Conservation (phyloP, 2,329 filamentous ascomycete genomes). For the Apiospora hydei region DNA sequence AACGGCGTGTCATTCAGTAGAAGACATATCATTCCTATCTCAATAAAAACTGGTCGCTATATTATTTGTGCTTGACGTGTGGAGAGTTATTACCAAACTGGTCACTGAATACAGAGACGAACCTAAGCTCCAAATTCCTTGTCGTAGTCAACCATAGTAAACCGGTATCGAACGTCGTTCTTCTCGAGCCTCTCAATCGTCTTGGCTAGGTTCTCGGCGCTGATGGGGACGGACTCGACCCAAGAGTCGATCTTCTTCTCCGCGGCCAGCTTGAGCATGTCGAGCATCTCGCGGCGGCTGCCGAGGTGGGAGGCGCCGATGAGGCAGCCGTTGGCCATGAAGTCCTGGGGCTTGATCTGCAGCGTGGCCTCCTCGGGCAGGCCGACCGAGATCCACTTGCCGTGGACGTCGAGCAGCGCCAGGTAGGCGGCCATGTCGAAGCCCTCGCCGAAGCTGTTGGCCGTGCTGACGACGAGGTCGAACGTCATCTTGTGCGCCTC, state of each 20-base stretch:
- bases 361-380: constrained; percentile 80
- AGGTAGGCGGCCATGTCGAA: constrained; percentile 78
- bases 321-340: constrained; percentile 76
- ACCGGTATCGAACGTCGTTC: constrained; percentile 77
- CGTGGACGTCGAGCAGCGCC: constrained; percentile 81
- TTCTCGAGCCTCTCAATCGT: constrained; percentile 74
- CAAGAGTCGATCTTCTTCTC: constrained; percentile 74
- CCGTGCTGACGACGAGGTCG: constrained; percentile 79
- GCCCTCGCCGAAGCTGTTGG: constrained; percentile 69
- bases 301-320: constrained; percentile 77
- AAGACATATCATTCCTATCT: background rate
- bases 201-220: constrained; percentile 72
- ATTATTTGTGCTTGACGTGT: background rate
- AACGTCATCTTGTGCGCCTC: constrained; percentile 67
- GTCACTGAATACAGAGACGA: background rate
- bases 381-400: constrained; percentile 80
- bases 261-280: constrained; percentile 75
- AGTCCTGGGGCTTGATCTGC: constrained; percentile 74
- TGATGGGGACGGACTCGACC: constrained; percentile 78
- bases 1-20: background rate
- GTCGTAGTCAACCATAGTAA: constrained; percentile 75
- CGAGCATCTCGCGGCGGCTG: constrained; percentile 72
- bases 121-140: constrained; percentile 66
- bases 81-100: background rate
- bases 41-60: background rate